Conservation (phyloP, 352 stramenopile genomes). For the Globisporangium middletonii region DNA sequence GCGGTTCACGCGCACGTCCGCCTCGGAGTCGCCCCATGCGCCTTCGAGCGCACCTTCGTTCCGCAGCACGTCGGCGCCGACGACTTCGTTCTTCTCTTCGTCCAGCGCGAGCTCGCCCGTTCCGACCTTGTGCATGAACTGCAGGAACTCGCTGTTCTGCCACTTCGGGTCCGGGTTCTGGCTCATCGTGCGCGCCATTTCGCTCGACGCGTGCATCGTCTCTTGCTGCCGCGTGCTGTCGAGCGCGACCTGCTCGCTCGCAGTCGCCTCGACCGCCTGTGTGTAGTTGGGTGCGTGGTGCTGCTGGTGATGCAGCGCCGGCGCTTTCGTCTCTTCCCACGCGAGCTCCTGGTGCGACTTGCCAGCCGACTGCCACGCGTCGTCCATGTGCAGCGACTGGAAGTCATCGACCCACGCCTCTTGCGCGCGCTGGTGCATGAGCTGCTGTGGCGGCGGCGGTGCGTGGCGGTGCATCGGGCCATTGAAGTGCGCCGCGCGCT, state of each 20-base stretch:
- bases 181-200: conserved; percentile 75
- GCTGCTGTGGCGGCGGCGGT: conserved; percentile 20
- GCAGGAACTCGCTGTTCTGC: conserved; percentile 83
- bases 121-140: conserved; percentile 84
- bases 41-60: conserved; percentile 55
- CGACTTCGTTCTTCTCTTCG: conserved; percentile 72
- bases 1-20: conserved; percentile 47
- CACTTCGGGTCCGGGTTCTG: conserved; percentile 76
- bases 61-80: conserved; percentile 21
- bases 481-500: conserved; percentile 14
- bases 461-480: conserved; percentile 40
- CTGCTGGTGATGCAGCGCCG: conserved; percentile 25
- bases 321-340: conserved; percentile 54
- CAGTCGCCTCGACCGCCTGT: conserved; percentile 18
- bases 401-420: conserved; percentile 72
- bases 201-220: conserved; percentile 45
- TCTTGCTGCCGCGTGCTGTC: conserved; percentile 25
- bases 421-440: conserved; percentile 29
- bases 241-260: conserved; percentile 19
- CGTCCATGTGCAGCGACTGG: conserved; percentile 44
- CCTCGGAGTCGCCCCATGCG: conserved; percentile 41
- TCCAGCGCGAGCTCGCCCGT: conserved; percentile 67
- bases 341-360: conserved; percentile 58
- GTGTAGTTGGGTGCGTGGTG: conserved; percentile 27
- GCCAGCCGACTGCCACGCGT: conserved; percentile 51